phyloP scores from a whole-genome alignment of 2,329 filamentous ascomycete genomes.

The Claviceps cyperi region DNA sequence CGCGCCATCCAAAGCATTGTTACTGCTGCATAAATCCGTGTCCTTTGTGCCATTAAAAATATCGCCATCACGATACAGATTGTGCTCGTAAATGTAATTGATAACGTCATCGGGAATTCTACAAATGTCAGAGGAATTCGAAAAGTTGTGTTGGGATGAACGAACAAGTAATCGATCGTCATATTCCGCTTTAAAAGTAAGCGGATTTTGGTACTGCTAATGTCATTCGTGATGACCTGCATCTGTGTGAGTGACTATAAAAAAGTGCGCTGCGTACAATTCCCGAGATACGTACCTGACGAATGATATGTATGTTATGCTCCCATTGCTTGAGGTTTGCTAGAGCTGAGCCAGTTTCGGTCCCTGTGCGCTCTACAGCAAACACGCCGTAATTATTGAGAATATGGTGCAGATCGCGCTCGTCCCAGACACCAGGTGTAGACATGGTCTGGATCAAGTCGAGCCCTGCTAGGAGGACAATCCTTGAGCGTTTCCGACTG shows the following conservation, averaged over 20 bases:
- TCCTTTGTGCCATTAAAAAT: background rate
- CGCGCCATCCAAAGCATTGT: background rate
- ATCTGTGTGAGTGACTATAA: background rate
- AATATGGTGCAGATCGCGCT: conserved; percentile 76
- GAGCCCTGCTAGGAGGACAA: conserved; percentile 69
- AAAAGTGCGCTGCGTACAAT: background rate
- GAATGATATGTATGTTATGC: conserved; percentile 76
- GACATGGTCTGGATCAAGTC: conserved; percentile 64
- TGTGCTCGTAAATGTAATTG: conserved; percentile 54
- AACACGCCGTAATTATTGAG: conserved; percentile 71
- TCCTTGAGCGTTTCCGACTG: conserved; percentile 49
- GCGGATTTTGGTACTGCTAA: conserved; percentile 70
- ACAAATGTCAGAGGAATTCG: background rate
- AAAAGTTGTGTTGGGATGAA: background rate
- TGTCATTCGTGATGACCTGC: conserved; percentile 59
- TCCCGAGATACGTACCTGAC: conserved; percentile 21
- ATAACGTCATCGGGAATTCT: conserved; percentile 56
- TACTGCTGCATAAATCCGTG: background rate
- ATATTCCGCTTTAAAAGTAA: conserved; percentile 66
- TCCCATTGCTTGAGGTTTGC: conserved; percentile 70
- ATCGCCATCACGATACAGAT: conserved; percentile 35
- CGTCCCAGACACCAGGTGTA: conserved; percentile 64
- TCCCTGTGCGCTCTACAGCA: conserved; percentile 76
- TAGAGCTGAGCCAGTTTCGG: conserved; percentile 76
- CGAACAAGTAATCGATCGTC: conserved; percentile 56